Evolutionary conservation across 495 filamentous ascomycete species (phyloP).

Genomic region (Hapsidospora chrysogenum): DNA sequence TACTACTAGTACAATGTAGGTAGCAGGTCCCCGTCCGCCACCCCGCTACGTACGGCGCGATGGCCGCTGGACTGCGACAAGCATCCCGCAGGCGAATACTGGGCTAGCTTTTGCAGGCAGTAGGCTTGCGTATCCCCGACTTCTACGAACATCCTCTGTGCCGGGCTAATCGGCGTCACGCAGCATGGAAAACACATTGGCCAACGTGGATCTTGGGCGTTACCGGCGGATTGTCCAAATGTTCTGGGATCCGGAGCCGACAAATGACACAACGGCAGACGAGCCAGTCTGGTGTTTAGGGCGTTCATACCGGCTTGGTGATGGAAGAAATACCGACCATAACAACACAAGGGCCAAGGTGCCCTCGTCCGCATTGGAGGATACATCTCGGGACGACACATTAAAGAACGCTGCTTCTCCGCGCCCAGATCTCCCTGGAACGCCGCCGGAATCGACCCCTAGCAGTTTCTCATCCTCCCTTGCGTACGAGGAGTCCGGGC

Average conservation of each 20-base stretch:
- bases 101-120: too few relatives aligned
- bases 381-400: background rate
- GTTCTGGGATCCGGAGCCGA: conserved; percentile 89
- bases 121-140: too few relatives aligned
- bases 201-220: conserved; percentile 15
- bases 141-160: too few relatives aligned
- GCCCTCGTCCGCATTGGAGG: too few relatives aligned
- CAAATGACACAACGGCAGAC: conserved; percentile 55
- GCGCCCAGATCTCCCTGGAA: conserved; percentile 15
- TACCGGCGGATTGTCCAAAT: conserved; percentile 70
- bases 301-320: conserved; percentile 44
- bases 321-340: background rate
- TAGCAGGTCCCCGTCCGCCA: too few relatives aligned
- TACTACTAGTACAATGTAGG: too few relatives aligned
- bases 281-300: conserved; percentile 82
- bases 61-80: too few relatives aligned
- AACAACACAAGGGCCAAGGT: background rate
- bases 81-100: too few relatives aligned
- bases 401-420: background rate
- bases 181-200: background rate
- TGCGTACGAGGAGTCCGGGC: conserved; percentile 26
- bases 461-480: conserved; percentile 32
- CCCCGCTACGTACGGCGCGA: too few relatives aligned
- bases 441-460: conserved; percentile 26
- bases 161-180: too few relatives aligned